Conservation (phyloP, 2,329 filamentous ascomycete genomes). For the Ilyonectria mors-panacis region DNA sequence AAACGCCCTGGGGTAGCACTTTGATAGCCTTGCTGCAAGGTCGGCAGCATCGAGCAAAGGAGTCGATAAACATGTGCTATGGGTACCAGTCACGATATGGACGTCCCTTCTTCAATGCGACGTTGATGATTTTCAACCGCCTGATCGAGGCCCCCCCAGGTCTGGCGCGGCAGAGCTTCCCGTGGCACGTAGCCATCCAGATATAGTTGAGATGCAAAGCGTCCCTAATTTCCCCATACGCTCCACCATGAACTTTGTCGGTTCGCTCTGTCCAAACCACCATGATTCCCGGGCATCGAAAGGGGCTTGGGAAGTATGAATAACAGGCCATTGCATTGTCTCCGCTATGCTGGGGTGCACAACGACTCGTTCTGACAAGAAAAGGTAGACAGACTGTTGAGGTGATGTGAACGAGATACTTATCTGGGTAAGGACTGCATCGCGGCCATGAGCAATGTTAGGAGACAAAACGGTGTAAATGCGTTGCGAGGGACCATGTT, state of each 20-base stretch:
- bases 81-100: neutral
- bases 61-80: conserved; percentile 19
- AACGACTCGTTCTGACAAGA: neutral
- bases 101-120: neutral
- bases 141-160: neutral
- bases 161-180: neutral
- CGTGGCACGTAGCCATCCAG: neutral
- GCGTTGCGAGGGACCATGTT: neutral
- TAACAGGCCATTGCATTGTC: neutral
- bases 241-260: neutral
- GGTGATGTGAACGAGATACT: neutral
- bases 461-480: neutral
- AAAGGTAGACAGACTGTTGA: neutral
- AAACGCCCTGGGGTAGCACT: neutral
- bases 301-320: neutral
- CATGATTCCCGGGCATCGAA: neutral
- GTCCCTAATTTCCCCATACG: neutral
- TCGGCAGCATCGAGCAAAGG: neutral
- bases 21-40: neutral
- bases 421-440: neutral
- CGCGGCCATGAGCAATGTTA: neutral
- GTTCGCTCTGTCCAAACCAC: neutral
- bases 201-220: neutral
- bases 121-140: neutral
- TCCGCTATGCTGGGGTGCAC: neutral